A percentile compares a stretch with the other conserved stretches of the same genome.
Evolutionary conservation across 2,329 filamentous ascomycete species (phyloP).

Genomic region (Penicillium sp.): DNA sequence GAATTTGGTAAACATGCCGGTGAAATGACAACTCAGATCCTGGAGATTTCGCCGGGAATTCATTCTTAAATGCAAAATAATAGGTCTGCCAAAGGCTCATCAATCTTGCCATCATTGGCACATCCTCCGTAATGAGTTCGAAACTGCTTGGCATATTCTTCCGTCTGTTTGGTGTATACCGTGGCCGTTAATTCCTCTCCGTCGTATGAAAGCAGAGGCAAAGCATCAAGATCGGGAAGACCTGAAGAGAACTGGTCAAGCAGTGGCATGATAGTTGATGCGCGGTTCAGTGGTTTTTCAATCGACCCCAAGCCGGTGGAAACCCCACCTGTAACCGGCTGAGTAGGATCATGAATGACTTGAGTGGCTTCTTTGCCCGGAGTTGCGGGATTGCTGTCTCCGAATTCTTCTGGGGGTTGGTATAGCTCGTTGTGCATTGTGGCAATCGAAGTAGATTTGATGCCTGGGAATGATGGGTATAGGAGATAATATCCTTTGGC

Average conservation of each 20-base stretch:
- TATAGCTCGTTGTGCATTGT: slow-evolving; percentile 76
- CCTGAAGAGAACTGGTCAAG: slow-evolving; percentile 48
- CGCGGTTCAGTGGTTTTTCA: slow-evolving; percentile 35
- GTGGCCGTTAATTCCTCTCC: slow-evolving; percentile 49
- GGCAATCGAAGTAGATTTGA: slow-evolving; percentile 58
- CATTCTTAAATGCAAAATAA: slow-evolving; percentile 65
- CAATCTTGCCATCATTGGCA: slow-evolving; percentile 36
- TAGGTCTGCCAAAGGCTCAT: slow-evolving; percentile 54
- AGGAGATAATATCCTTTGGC: slow-evolving; percentile 75
- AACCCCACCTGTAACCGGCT: slow-evolving; percentile 19
- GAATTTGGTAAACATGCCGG: not conserved
- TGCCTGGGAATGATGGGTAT: slow-evolving; percentile 64
- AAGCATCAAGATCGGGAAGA: slow-evolving; percentile 48
- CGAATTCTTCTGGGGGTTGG: slow-evolving; percentile 67
- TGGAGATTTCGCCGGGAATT: not conserved
- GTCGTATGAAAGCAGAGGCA: slow-evolving; percentile 65
- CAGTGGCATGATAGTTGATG: slow-evolving; percentile 50
- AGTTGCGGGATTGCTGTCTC: slow-evolving; percentile 8
- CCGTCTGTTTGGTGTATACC: slow-evolving; percentile 45
- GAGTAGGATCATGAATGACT: slow-evolving; percentile 17
- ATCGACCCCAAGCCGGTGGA: slow-evolving; percentile 11
- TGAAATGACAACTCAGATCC: not conserved
- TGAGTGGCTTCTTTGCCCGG: not conserved
- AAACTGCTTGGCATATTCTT: slow-evolving; percentile 60
- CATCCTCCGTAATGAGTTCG: slow-evolving; percentile 69